phyloP scores from a whole-genome alignment of 768 basidiomycete species.

The Imleria badia region DNA sequence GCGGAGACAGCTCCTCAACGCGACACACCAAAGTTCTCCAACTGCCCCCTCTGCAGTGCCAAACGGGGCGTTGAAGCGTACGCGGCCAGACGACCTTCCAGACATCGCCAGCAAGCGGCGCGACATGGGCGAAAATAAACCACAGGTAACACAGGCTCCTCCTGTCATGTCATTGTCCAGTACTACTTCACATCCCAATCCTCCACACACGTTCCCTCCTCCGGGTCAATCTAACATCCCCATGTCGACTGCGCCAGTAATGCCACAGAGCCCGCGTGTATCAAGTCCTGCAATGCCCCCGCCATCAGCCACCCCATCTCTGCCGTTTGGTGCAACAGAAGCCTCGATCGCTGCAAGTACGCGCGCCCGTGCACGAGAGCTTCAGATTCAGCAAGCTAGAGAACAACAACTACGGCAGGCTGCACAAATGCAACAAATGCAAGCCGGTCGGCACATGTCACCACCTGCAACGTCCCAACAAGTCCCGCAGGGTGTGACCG shows the following conservation, averaged over 20 bases:
- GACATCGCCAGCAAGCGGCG: conserved; percentile 60
- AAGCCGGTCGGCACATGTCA: conserved; percentile 42
- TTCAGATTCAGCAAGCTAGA: conserved; percentile 37
- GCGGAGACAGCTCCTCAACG: conserved; percentile 38
- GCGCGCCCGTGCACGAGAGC: conserved; percentile 34
- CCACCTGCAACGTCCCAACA: conserved; percentile 34
- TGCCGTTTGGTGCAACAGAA: conserved; percentile 34
- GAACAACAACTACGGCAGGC: conserved; percentile 36
- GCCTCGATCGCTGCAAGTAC: conserved; percentile 34
- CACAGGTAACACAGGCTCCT: conserved; percentile 42
- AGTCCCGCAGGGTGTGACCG: conserved; percentile 15
- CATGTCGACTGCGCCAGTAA: conserved; percentile 13
- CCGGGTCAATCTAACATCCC: conserved; percentile 15
- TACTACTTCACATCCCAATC: conserved; percentile 22
- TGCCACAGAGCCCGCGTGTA: conserved; percentile 34
- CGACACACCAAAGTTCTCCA: conserved; percentile 27
- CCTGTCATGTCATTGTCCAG: conserved; percentile 15
- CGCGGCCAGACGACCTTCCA: conserved; percentile 51
- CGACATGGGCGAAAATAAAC: conserved; percentile 65
- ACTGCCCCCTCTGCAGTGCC: conserved; percentile 15
- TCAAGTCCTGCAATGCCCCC: conserved; percentile 33
- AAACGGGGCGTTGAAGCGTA: conserved; percentile 54
- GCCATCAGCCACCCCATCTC: conserved; percentile 28
- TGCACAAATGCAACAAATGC: conserved; percentile 36
- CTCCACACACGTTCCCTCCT: conserved; percentile 18